Conservation (phyloP, 768 basidiomycete genomes). For the Lactarius hatsudake region DNA sequence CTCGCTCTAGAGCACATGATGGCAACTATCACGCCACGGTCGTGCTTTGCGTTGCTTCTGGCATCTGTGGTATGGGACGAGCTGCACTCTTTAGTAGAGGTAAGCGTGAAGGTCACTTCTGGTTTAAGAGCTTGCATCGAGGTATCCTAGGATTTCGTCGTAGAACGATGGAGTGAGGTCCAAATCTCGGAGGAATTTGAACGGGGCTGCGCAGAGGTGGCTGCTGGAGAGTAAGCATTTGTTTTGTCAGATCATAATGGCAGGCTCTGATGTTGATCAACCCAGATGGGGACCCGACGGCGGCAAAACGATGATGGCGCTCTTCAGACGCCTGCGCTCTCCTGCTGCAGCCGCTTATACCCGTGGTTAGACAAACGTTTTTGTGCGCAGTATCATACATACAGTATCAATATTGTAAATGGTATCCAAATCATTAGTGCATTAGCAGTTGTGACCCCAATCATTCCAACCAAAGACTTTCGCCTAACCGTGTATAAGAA, state of each 20-base stretch:
- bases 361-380: conserved; percentile 21
- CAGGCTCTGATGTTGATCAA: conserved; percentile 13
- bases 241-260: conserved; percentile 1
- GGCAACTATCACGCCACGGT: conserved; percentile 60
- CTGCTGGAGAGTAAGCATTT: conserved; percentile 59
- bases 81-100: conserved; percentile 57
- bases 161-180: conserved; percentile 74
- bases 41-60: conserved; percentile 65
- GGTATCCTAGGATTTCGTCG: conserved; percentile 59
- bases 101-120: conserved; percentile 31
- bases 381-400: background rate
- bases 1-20: conserved; percentile 74
- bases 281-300: conserved; percentile 68
- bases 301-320: conserved; percentile 61
- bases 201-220: conserved; percentile 66
- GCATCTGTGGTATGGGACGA: conserved; percentile 70
- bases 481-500: too few species aligned
- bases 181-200: conserved; percentile 63
- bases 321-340: conserved; percentile 66
- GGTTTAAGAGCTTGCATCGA: conserved; percentile 18
- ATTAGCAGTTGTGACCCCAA: too few species aligned
- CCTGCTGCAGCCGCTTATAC: conserved; percentile 38
- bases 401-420: background rate
- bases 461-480: too few species aligned
- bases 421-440: background rate